Percentiles rank a stretch among this genome's conserved stretches.
Conservation (phyloP, 495 filamentous ascomycete species). For the Aspergillus sclerotioniger region DNA sequence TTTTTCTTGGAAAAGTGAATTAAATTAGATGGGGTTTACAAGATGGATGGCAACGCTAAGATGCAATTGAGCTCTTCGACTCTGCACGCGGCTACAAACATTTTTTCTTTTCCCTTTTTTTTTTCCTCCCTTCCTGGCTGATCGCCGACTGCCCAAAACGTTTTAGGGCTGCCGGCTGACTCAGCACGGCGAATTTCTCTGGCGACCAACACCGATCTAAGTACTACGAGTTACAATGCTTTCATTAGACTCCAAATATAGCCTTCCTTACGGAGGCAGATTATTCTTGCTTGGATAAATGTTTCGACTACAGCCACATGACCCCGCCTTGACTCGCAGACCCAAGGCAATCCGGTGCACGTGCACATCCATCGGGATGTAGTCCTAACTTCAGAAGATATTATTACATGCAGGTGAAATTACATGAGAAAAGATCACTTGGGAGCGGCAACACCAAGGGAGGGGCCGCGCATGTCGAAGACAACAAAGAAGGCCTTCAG, state of each 20-base stretch:
- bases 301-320: background rate
- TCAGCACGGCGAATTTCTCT: background rate
- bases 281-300: background rate
- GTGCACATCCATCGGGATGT: background rate
- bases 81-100: background rate
- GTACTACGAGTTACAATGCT: background rate
- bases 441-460: conserved; percentile 36
- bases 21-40: background rate
- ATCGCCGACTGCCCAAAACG: background rate
- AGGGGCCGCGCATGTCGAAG: conserved; percentile 60
- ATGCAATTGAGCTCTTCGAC: background rate
- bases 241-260: background rate
- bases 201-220: background rate
- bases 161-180: background rate
- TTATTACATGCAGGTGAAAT: conserved; percentile 7
- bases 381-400: conserved; percentile 10
- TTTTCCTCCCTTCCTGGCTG: background rate
- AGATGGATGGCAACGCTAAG: background rate
- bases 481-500: conserved; percentile 78
- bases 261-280: background rate
- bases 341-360: background rate
- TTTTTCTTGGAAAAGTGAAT: conserved; percentile 14
- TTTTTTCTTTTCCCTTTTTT: conserved; percentile 14
- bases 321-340: background rate
- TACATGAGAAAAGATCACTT: conserved; percentile 11